Conservation (phyloP, 108 stramenopile genomes). For the Fragilaria radians region DNA sequence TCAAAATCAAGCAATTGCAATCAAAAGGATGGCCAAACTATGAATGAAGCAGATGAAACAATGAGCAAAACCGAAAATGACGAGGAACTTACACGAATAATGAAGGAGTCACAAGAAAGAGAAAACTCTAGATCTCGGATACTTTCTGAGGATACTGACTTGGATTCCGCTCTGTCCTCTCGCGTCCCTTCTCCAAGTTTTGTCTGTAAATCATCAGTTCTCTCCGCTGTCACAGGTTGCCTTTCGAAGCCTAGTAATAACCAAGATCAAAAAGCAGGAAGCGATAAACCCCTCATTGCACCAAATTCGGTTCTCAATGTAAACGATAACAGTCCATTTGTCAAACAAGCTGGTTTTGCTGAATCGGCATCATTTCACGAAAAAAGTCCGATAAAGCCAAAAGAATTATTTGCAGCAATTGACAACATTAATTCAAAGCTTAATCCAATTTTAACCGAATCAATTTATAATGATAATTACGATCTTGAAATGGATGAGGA, state of each 20-base stretch:
- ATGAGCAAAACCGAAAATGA: not conserved
- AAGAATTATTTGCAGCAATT: not conserved
- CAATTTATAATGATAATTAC: not conserved
- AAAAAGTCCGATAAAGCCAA: not conserved
- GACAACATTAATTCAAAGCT: not conserved
- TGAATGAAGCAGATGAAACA: not conserved
- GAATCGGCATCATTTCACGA: not conserved
- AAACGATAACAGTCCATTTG: not conserved
- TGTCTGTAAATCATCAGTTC: not conserved
- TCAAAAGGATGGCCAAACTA: not conserved
- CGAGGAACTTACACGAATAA: not conserved
- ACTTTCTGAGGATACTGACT: not conserved
- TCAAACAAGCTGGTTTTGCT: not conserved
- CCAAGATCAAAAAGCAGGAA: no score
- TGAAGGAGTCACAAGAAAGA: not conserved
- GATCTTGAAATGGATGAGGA: constrained; percentile 29
- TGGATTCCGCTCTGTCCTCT: not conserved
- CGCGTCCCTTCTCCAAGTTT: not conserved
- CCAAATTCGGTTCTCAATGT: not conserved
- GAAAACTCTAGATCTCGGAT: not conserved
- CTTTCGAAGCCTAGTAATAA: not conserved
- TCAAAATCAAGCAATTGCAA: not conserved
- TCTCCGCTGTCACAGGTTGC: not conserved
- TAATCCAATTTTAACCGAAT: not conserved
- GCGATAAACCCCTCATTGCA: no score